Percentiles rank a stretch among this genome's conserved stretches.
Evolutionary conservation across 2,329 filamentous ascomycete species (phyloP).

Genomic region (Trichophyton schoenleinii): DNA sequence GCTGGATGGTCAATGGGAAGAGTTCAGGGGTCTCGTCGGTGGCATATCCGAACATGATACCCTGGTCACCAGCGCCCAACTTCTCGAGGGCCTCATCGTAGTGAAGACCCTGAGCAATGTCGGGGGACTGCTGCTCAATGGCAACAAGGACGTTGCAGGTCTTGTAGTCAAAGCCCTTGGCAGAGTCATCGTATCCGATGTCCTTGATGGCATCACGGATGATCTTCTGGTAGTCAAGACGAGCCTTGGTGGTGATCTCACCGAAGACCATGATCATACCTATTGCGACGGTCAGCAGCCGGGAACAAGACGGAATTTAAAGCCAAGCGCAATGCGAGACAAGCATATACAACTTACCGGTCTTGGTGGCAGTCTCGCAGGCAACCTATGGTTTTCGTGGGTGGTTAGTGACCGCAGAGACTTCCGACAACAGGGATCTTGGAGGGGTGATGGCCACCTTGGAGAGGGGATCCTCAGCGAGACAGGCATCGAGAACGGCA

Average conservation of each 20-base stretch:
- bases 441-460: constrained; percentile 44
- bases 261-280: constrained; percentile 95
- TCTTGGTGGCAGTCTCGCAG: constrained; percentile 99
- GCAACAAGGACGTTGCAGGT: constrained; percentile 96
- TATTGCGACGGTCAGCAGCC: constrained; percentile 13
- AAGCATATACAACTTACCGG: constrained; percentile 45
- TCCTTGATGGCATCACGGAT: constrained; percentile 93
- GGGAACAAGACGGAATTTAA: background rate
- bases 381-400: constrained; percentile 45
- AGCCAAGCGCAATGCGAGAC: background rate
- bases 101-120: constrained; percentile 98
- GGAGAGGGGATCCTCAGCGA: constrained; percentile 87
- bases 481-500: constrained; percentile 95
- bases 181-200: constrained; percentile 93
- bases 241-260: constrained; percentile 95
- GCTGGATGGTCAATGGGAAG: constrained; percentile 82
- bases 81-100: constrained; percentile 96
- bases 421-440: background rate
- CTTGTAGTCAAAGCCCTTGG: constrained; percentile 99
- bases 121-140: constrained; percentile 97
- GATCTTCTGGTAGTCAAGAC: constrained; percentile 94
- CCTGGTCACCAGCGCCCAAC: constrained; percentile 97
- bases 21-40: constrained; percentile 98
- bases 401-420: background rate
- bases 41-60: constrained; percentile 99